These are phyloP conservation scores for Aspergillus floridensis DNA, from an alignment of 2,329 filamentous ascomycete species.

Conservation along the genomic window DNA sequence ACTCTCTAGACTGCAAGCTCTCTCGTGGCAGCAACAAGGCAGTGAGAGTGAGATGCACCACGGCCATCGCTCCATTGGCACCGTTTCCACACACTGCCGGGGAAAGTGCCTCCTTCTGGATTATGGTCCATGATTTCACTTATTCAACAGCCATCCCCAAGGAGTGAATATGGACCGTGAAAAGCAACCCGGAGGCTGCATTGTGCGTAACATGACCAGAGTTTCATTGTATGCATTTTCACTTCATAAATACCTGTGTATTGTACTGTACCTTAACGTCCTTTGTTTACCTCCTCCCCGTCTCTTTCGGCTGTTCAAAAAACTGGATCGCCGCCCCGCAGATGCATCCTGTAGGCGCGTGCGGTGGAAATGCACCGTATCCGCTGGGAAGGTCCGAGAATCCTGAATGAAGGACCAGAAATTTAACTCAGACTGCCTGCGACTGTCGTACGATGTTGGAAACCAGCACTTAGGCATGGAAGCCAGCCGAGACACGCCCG, in stretches of 20 bases:
- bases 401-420: not conserved
- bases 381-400: not conserved
- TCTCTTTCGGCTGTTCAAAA: not conserved
- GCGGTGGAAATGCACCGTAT: not conserved
- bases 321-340: not conserved
- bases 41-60: not conserved
- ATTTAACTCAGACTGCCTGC: not conserved
- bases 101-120: too few species aligned
- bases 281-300: not conserved
- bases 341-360: not conserved
- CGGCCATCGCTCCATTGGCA: too few species aligned
- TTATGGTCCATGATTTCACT: too few species aligned
- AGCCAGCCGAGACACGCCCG: not conserved
- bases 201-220: not conserved
- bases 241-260: not conserved
- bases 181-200: not conserved
- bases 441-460: conserved; percentile 3
- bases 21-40: not conserved
- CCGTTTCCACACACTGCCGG: too few species aligned
- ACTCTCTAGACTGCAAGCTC: not conserved
- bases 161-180: not conserved
- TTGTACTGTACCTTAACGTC: not conserved
- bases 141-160: not conserved
- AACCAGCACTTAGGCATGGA: not conserved
- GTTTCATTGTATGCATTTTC: not conserved